Percentiles rank a stretch among this genome's conserved stretches.
These are phyloP conservation scores for Skeletonema marinoi DNA, from an alignment of 108 stramenopile species.

Conservation along the genomic window DNA sequence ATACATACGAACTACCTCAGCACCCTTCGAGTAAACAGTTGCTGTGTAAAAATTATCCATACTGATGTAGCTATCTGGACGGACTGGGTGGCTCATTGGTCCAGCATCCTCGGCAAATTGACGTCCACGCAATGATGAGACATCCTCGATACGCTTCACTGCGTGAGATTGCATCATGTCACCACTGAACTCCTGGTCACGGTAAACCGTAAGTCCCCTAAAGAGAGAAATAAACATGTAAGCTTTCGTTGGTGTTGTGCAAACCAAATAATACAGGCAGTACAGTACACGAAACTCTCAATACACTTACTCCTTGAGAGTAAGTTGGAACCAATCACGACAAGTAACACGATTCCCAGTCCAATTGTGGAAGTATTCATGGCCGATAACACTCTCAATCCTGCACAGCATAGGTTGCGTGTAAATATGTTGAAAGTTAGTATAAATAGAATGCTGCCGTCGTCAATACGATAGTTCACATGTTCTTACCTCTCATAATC, in stretches of 20 bases:
- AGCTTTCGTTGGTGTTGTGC: background rate
- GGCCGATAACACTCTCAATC: too few species aligned
- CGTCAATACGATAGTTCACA: too few species aligned
- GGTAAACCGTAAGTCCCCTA: slow-evolving; percentile 99
- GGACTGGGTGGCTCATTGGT: slow-evolving; percentile 95
- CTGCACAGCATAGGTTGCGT: too few species aligned
- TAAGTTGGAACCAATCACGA: slow-evolving; percentile 98
- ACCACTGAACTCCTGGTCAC: slow-evolving; percentile 91
- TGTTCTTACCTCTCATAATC: slow-evolving; percentile 96
- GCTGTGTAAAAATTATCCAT: slow-evolving; percentile 95
- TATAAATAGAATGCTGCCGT: too few species aligned
- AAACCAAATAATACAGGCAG: background rate
- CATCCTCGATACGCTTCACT: slow-evolving; percentile 95
- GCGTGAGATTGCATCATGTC: slow-evolving; percentile 92
- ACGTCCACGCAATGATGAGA: slow-evolving; percentile 72
- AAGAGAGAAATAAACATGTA: background rate
- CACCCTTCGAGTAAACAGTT: slow-evolving; percentile 92
- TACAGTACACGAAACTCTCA: background rate
- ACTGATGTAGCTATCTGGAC: slow-evolving; percentile 92
- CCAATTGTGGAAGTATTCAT: too few species aligned
- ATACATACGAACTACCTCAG: slow-evolving; percentile 97
- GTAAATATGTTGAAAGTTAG: too few species aligned
- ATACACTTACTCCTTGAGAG: slow-evolving; percentile 68
- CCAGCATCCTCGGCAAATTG: slow-evolving; percentile 91
- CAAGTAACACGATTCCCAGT: slow-evolving; percentile 98